A percentile compares a stretch with the other conserved stretches of the same genome.
Conservation (phyloP, 306 rosid species). For the Medicago truncatula region DNA sequence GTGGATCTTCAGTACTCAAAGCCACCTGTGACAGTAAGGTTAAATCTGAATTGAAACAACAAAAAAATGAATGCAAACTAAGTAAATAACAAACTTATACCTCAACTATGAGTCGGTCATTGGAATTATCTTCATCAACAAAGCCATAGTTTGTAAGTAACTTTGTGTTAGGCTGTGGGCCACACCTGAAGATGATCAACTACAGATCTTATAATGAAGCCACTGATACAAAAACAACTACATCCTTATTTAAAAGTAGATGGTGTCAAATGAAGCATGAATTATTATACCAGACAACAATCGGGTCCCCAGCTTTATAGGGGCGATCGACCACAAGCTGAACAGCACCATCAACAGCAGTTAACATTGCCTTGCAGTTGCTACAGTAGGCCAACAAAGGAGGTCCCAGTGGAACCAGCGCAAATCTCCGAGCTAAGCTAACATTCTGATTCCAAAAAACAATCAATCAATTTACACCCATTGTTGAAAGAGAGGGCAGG, state of each 20-base stretch:
- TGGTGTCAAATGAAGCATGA: slow-evolving; percentile 30
- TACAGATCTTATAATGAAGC: slow-evolving; percentile 25
- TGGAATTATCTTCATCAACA: slow-evolving; percentile 80
- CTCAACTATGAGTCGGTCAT: slow-evolving; percentile 81
- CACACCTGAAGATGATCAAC: slow-evolving; percentile 78
- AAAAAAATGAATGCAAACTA: slow-evolving; percentile 26
- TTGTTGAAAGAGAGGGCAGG: background rate
- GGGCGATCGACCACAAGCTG: slow-evolving; percentile 87
- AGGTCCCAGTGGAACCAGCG: slow-evolving; percentile 97
- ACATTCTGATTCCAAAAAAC: slow-evolving; percentile 73
- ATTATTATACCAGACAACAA: slow-evolving; percentile 83
- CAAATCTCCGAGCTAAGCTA: slow-evolving; percentile 96
- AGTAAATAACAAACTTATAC: slow-evolving; percentile 49
- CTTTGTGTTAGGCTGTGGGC: slow-evolving; percentile 96
- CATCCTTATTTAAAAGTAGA: slow-evolving; percentile 14
- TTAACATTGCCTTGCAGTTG: slow-evolving; percentile 88
- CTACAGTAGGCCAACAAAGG: slow-evolving; percentile 89
- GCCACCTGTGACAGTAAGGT: slow-evolving; percentile 68
- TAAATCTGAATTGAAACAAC: slow-evolving; percentile 38
- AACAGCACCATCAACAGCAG: slow-evolving; percentile 80
- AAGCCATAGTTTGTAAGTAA: slow-evolving; percentile 92
- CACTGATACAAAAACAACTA: slow-evolving; percentile 4
- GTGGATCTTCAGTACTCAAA: slow-evolving; percentile 94
- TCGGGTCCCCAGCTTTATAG: slow-evolving; percentile 86
- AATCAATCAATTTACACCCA: slow-evolving; percentile 28